Evolutionary conservation across 768 basidiomycete genomes (phyloP).

Genomic region (Termitomyces sp.): DNA sequence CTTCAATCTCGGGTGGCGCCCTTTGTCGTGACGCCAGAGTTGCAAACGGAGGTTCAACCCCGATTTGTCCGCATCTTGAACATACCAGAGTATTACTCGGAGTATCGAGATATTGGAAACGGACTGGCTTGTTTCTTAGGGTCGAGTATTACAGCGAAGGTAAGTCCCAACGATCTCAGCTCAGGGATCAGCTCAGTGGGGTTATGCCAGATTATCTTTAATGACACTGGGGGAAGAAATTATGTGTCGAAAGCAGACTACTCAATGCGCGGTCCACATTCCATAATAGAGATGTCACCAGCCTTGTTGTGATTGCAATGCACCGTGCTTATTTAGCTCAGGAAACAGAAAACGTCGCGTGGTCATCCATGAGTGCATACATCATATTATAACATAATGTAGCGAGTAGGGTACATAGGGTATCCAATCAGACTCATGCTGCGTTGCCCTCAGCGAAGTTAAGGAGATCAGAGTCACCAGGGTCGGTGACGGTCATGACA

Average conservation of each 20-base stretch:
- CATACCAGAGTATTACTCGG: constrained; percentile 87
- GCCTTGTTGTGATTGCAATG: constrained; percentile 47
- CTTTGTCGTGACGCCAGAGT: constrained; percentile 56
- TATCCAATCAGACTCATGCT: constrained; percentile 35
- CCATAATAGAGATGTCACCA: constrained; percentile 76
- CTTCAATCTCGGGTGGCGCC: constrained; percentile 67
- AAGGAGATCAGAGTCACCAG: constrained; percentile 95
- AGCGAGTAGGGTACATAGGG: background rate
- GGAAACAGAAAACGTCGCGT: background rate
- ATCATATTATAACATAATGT: constrained; percentile 6
- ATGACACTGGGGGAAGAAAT: constrained; percentile 58
- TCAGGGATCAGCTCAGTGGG: background rate
- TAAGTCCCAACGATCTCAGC: constrained; percentile 19
- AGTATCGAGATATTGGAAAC: constrained; percentile 83
- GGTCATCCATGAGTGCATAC: constrained; percentile 6
- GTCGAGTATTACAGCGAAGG: constrained; percentile 82
- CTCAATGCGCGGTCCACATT: constrained; percentile 62
- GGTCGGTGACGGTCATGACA: constrained; percentile 96
- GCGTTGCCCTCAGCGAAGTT: constrained; percentile 74
- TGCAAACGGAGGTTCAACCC: constrained; percentile 70
- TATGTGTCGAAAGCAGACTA: constrained; percentile 82
- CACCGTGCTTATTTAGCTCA: background rate
- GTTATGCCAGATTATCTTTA: constrained; percentile 60
- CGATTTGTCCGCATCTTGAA: constrained; percentile 54
- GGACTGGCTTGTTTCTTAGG: constrained; percentile 80